Base-by-base conservation (phyloP, 805 yeast genomes). In the Blastobotrys attinorum region DNA sequence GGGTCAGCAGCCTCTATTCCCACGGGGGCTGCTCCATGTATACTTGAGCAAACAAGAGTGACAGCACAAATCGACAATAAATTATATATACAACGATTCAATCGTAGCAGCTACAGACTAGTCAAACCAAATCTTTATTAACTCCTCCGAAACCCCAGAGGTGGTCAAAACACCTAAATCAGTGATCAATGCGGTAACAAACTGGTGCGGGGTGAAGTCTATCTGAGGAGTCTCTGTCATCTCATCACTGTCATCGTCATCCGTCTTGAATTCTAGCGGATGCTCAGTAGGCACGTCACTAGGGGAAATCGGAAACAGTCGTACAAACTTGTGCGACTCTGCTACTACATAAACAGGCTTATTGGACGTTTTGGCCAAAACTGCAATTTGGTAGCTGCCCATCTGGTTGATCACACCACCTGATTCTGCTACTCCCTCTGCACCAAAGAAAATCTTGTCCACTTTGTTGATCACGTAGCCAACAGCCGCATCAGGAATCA, bases 381-480 rank as follows among this genome's bases (percentile, higher is more conserved):
- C 90, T 32, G 97, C 97, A 39, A 90, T 82, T 58, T 92, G 96
- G 63, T 86, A 92, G 1, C 95, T 81, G 4, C 99, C 99, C 49
- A 92, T 62, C 51, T 65, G 89, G 64, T 92, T 92, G 53, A 92
- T 90, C 39, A 94, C 87, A 27, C 99, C 99, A 45, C 99, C 99
- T 61, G 94, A 83, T 67, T 92, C 99, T 2, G 96, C 95, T 3
- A 92, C 99, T 53, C 99, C 99, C 65, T 92, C 98, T 1, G 98
- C 98, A 44, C 99, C 99, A 52, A 92, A 92, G 51, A 92, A 75
- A 3, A 92, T 84, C 63, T 92, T 90, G 66, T 90, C 95, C 11
- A 89, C 88, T 61, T 84, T 83, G 61, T 87, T 89, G 47, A 92
- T 80, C 31, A 88, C 86, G 53, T 80, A 87, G 0, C 97, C 97